These are phyloP conservation scores for Cokeromyces recurvatus DNA, from an alignment of 371 early-diverging fungal species.

Conservation along the genomic window DNA sequence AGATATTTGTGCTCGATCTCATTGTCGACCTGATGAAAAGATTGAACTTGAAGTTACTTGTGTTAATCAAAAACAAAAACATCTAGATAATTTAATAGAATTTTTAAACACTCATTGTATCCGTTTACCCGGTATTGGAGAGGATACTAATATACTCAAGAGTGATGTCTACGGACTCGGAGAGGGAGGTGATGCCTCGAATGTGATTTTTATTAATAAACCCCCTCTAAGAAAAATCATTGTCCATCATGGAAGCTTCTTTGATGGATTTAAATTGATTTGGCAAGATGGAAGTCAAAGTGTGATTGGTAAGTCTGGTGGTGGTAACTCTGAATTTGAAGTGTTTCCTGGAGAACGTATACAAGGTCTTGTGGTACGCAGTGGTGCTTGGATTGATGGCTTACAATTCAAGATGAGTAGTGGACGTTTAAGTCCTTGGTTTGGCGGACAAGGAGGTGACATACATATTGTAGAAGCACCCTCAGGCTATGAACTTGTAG, in stretches of 20 bases:
- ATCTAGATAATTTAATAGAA: conserved; percentile 22
- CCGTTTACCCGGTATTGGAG: conserved; percentile 24
- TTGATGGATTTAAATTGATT: conserved; percentile 48
- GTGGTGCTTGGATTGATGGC: conserved; percentile 64
- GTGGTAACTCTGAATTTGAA: conserved; percentile 21
- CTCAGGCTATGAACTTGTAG: conserved; percentile 42
- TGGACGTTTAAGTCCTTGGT: conserved; percentile 51
- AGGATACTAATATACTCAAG: conserved; percentile 28
- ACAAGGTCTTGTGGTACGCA: conserved; percentile 33
- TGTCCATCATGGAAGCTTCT: conserved; percentile 41
- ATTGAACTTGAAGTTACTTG: conserved; percentile 36
- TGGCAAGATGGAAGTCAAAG: conserved; percentile 38
- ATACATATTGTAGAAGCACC: conserved; percentile 38
- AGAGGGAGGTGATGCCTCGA: conserved; percentile 6
- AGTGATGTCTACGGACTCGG: conserved; percentile 17
- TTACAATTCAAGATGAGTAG: conserved; percentile 46
- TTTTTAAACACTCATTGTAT: conserved; percentile 24
- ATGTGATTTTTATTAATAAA: conserved; percentile 1
- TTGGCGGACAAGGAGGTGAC: conserved; percentile 52
- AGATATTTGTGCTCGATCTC: conserved; percentile 16
- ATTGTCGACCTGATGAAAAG: conserved; percentile 23
- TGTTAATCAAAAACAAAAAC: conserved; percentile 27
- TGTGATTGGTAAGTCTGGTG: conserved; percentile 32
- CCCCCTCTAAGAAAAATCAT: conserved; percentile 19
- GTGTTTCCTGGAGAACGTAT: conserved; percentile 38